Evolutionary conservation across 2,329 filamentous ascomycete genomes (phyloP).

Genomic region (Aspergillus eucalypticola): DNA sequence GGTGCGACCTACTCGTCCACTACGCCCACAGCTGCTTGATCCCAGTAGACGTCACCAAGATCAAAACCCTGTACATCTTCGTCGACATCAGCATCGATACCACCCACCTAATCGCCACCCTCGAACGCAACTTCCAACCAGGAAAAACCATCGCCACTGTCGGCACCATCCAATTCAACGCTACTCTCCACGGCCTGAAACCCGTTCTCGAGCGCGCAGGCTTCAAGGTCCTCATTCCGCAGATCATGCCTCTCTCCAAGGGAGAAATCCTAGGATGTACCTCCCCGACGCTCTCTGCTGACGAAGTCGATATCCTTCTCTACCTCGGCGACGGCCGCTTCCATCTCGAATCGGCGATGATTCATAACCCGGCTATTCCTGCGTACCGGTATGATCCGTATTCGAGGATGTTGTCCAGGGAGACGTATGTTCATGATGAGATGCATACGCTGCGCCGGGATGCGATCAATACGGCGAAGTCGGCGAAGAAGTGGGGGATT

Average conservation of each 20-base stretch:
- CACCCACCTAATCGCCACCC: constrained; percentile 77
- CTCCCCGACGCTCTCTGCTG: constrained; percentile 69
- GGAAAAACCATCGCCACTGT: constrained; percentile 90
- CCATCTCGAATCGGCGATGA: constrained; percentile 98
- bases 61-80: constrained; percentile 96
- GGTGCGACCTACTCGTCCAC: constrained; percentile 91
- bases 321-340: constrained; percentile 93
- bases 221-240: constrained; percentile 82
- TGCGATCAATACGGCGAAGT: constrained; percentile 74
- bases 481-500: constrained; percentile 86
- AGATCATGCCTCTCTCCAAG: constrained; percentile 88
- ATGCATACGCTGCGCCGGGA: constrained; percentile 78
- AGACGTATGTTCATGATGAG: constrained; percentile 87
- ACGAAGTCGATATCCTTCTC: constrained; percentile 71
- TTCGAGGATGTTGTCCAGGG: constrained; percentile 83
- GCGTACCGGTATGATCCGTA: constrained; percentile 98
- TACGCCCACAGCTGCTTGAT: constrained; percentile 97
- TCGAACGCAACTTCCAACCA: constrained; percentile 82
- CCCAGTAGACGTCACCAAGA: constrained; percentile 92
- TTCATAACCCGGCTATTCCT: constrained; percentile 87
- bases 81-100: constrained; percentile 97
- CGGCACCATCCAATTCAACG: constrained; percentile 98
- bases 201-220: constrained; percentile 77
- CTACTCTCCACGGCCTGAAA: constrained; percentile 84
- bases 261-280: constrained; percentile 98